Percentiles rank a stretch among this genome's conserved stretches.
phyloP scores from a whole-genome alignment of 495 filamentous ascomycete species.

The Aspergillus cavernicola region DNA sequence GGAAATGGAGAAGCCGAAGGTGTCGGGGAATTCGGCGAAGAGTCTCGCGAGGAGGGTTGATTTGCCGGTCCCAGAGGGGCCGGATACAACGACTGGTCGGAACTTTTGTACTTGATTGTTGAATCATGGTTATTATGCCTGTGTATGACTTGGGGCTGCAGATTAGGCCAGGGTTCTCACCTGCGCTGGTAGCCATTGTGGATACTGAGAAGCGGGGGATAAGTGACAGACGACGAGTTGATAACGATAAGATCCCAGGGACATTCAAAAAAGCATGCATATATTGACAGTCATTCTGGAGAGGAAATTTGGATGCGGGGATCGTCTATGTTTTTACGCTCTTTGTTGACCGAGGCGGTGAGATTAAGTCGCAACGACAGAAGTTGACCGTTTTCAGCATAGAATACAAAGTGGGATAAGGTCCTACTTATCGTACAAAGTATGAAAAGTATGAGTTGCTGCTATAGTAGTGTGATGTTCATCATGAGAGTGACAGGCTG shows the following conservation, averaged over 20 bases:
- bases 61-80: slow-evolving; percentile 84
- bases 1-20: slow-evolving; percentile 78
- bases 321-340: slow-evolving; percentile 3
- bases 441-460: background rate
- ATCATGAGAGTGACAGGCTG: background rate
- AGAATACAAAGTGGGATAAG: slow-evolving; percentile 1
- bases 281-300: background rate
- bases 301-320: background rate
- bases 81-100: slow-evolving; percentile 80
- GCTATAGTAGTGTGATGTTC: background rate
- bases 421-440: slow-evolving; percentile 13
- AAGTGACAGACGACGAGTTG: background rate
- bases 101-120: slow-evolving; percentile 28
- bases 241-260: slow-evolving; percentile 10
- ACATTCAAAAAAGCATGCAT: slow-evolving; percentile 24
- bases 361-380: background rate
- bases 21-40: slow-evolving; percentile 62
- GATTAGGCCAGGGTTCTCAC: slow-evolving; percentile 14
- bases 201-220: slow-evolving; percentile 2
- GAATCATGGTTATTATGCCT: background rate
- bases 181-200: slow-evolving; percentile 30
- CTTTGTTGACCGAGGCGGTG: slow-evolving; percentile 15
- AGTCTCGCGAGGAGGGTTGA: slow-evolving; percentile 78
- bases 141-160: background rate
- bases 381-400: slow-evolving; percentile 10